Base-by-base conservation (phyloP, 352 stramenopile genomes). In the Albugo candida region DNA sequence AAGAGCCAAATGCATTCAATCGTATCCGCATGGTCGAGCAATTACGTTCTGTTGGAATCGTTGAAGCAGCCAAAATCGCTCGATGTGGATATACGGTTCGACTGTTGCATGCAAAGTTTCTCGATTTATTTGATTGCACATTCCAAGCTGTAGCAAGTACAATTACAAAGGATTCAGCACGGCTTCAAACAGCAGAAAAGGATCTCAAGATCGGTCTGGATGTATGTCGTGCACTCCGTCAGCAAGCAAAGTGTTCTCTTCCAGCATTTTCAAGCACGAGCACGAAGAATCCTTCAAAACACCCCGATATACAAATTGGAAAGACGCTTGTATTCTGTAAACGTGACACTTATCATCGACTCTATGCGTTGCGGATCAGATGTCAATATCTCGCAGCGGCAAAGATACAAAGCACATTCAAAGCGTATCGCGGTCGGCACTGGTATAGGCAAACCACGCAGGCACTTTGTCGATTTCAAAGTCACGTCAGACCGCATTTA, bases 81-180 rank as follows among this genome's bases (percentile, higher is more conserved):
- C 83, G 92, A 47, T 83, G 92, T 44, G 95, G 94, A 0, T 99
- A 97, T 61, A 93, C 93, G 18, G 93, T 95, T 12, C 88, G 93
- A 12, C 86, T 97, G 24, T 59, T 79, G 4, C 91, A 97, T 60
- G 73, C 81, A 11, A 81, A 81, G 10, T 98, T 98, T 59, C 55
- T 82, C 18, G 70, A 83, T 13, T 47, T 74, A 41, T 91, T 88
- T 53, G 64, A 60, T 0, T 73, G 65, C 35, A 31, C 36, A 11
- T 51, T 17, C 31, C 42, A 19, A 36, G 39, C 35, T 19, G 45
- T 18, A 11, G 16, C 14, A 12, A 44, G 11, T 27, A 44, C 8
- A 10, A 14, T 13, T 20, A 36, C 5, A 18, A 17, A 18, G 42
- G 42, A n/a, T 37, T 40, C 31, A 13, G 12, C 14, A 44, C 45